phyloP scores from a whole-genome alignment of 108 stramenopile species.

The Schizochytrium sp. region DNA sequence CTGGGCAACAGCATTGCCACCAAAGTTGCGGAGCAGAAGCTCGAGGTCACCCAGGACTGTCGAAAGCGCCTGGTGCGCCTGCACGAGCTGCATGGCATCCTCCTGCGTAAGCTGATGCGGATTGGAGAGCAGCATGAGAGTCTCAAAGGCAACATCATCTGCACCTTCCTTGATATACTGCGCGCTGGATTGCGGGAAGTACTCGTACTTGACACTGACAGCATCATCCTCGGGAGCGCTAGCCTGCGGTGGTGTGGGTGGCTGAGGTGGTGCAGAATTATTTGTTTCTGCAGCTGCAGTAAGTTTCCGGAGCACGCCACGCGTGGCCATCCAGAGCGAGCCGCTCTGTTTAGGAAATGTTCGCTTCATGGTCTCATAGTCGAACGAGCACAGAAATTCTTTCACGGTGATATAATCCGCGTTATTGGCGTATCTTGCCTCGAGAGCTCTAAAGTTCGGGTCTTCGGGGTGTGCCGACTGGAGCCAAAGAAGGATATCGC shows the following conservation, averaged over 20 bases:
- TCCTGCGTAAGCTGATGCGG: slow-evolving; percentile 33
- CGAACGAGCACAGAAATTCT: slow-evolving; percentile 44
- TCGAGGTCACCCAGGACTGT: slow-evolving; percentile 18
- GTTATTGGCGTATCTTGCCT: not conserved
- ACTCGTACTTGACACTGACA: not conserved
- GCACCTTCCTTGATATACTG: slow-evolving; percentile 30
- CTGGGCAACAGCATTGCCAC: not conserved
- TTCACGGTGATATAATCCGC: slow-evolving; percentile 48
- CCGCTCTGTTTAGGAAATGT: slow-evolving; percentile 49
- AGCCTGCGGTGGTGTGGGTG: not conserved
- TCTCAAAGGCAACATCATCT: slow-evolving; percentile 51
- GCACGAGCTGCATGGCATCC: not conserved
- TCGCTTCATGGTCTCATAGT: slow-evolving; percentile 25
- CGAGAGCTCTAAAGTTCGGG: slow-evolving; percentile 19
- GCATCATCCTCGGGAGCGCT: not conserved
- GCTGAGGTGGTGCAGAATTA: not conserved
- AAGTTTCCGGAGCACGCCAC: slow-evolving; percentile 32
- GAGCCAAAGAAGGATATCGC: slow-evolving; percentile 47
- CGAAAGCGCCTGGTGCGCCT: slow-evolving; percentile 6
- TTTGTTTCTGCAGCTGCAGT: not conserved
- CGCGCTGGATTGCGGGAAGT: slow-evolving; percentile 3
- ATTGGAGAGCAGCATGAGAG: slow-evolving; percentile 5
- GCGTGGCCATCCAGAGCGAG: slow-evolving; percentile 49
- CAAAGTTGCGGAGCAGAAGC: slow-evolving; percentile 39
- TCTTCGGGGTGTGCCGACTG: not conserved